Conservation (phyloP, 257 asterid genomes). For the Avicennia marina region DNA sequence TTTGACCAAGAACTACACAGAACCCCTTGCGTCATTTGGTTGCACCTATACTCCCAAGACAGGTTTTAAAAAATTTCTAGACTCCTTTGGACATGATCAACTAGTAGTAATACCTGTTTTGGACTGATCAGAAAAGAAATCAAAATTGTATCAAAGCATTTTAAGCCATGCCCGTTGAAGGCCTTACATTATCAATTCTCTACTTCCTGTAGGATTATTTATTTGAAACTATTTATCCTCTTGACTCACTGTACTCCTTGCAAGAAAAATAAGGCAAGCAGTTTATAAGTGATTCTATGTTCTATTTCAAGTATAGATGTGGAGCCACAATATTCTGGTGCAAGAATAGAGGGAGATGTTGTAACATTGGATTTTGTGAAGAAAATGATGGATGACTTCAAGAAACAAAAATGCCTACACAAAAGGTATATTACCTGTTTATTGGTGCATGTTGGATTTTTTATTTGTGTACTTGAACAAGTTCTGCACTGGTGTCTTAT, state of each 20-base stretch:
- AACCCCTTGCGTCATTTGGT: neutral
- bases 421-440: constrained; percentile 48
- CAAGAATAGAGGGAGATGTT: constrained; percentile 86
- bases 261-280: constrained; percentile 2
- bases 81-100: neutral
- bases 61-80: neutral
- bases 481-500: neutral
- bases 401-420: constrained; percentile 78
- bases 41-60: neutral
- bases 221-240: neutral
- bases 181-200: neutral
- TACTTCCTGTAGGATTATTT: neutral
- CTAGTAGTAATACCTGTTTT: too few species aligned
- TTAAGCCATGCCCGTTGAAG: neutral
- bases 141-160: neutral
- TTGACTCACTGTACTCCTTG: neutral
- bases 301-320: constrained; percentile 61
- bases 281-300: constrained; percentile 18
- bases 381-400: constrained; percentile 94
- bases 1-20: constrained; percentile 1
- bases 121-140: too few species aligned
- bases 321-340: constrained; percentile 88
- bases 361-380: constrained; percentile 89
- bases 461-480: neutral
- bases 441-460: neutral